Evolutionary conservation across 208 protist genomes (phyloP), one percentile per base, ranked within the genome.

Genomic region (Acanthamoeba divionensis): DNA sequence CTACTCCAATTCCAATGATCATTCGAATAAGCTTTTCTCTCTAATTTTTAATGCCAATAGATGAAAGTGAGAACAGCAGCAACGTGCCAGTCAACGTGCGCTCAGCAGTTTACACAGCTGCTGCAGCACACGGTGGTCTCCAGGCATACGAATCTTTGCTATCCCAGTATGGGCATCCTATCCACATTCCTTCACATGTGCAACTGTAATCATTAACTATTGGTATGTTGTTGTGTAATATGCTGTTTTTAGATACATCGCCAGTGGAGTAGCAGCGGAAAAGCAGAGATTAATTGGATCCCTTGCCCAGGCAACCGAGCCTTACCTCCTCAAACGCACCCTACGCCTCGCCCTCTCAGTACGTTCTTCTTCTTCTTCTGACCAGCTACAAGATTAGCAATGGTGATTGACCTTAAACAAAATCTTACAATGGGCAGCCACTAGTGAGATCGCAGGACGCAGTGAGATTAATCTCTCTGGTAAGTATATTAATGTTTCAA

Each of bases 281-380:
- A 62, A 65, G 31, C 54, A 50, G 52, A 31, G 75, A 7, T 33
- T 57, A 12, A 50, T 85, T 1, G 44, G 36, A n/a, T 50, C 75
- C 33, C 52, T 85, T 8, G 52, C 75, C 24, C 44, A 12, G 12
- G 47, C 75, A 57, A 21, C 36, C 4, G 75, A 85, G 75, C 75
- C 75, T 57, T 85, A 85, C 33, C 52, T 85, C 6, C 54, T 85
- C 36, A 50, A 85, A 57, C 75, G 75, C 52, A 85, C 75, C 36
- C 52, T 85, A 18, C 47, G 75, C 24, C 33, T 85, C 2, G 38
- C 75, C 36, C 52, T 85, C 24, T 85, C 75, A 13, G 36, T 41
- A 41, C 5, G 36, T 41, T 41, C 36, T 41, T 41, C 36, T 41
- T 41, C 2, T 41, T 41, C 36, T 41, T 41, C 36, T 41, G 36